A percentile compares a stretch with the other conserved stretches of the same genome.
Conservation (phyloP, 805 yeast genomes). For the Metschnikowia henanensis region DNA sequence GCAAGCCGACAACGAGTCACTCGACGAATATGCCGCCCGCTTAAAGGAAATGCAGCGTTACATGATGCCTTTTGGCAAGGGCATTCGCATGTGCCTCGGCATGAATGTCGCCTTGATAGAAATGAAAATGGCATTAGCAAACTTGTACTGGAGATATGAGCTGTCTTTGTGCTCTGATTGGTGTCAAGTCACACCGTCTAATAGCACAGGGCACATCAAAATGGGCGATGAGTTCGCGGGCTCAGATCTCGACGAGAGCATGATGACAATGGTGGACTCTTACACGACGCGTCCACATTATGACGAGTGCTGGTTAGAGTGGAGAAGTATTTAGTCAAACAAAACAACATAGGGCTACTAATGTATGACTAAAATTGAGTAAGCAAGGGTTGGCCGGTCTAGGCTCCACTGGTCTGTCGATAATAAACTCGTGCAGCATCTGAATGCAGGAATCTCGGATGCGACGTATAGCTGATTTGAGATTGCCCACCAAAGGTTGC, state of each 20-base stretch:
- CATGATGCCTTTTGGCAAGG: constrained; percentile 73
- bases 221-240: constrained; percentile 18
- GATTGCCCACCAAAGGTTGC: no score
- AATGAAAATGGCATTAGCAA: constrained; percentile 57
- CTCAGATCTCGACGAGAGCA: constrained; percentile 38
- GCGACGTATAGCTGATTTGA: not conserved
- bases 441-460: constrained; percentile 7
- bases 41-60: constrained; percentile 47
- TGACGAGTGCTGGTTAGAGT: constrained; percentile 54
- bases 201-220: constrained; percentile 10
- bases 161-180: constrained; percentile 43
- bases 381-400: not conserved
- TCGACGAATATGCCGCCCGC: constrained; percentile 31
- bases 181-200: constrained; percentile 34
- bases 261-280: constrained; percentile 57
- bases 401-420: not conserved
- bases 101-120: constrained; percentile 66
- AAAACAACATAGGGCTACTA: not conserved
- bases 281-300: constrained; percentile 53
- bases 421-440: constrained; percentile 1
- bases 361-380: not conserved
- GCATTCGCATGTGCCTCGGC: constrained; percentile 74
- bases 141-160: constrained; percentile 49
- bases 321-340: constrained; percentile 18
- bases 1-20: constrained; percentile 32